These are phyloP conservation scores for Debaryomyces nepalensis DNA, from an alignment of 1,139 yeast species.

Conservation along the genomic window DNA sequence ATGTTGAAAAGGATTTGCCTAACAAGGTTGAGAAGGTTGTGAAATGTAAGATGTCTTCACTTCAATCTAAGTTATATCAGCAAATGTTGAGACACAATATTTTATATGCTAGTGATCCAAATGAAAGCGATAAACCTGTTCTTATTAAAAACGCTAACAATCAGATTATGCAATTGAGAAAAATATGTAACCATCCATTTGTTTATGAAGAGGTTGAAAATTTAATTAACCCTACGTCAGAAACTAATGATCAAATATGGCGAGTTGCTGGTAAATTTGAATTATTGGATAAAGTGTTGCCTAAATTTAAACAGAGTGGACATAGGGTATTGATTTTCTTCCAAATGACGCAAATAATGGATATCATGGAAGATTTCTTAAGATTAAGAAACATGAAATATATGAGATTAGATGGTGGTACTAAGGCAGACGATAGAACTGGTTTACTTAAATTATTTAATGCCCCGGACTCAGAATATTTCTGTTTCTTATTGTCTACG, in stretches of 20 bases:
- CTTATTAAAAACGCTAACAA: slow-evolving; percentile 86
- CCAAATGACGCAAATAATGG: slow-evolving; percentile 91
- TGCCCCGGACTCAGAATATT: slow-evolving; percentile 72
- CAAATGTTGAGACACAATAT: slow-evolving; percentile 77
- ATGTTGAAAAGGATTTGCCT: slow-evolving; percentile 95
- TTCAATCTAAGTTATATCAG: slow-evolving; percentile 79
- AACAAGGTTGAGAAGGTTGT: slow-evolving; percentile 94
- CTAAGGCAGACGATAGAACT: slow-evolving; percentile 84
- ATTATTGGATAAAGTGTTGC: slow-evolving; percentile 70
- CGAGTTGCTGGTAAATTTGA: slow-evolving; percentile 81
- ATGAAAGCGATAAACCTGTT: slow-evolving; percentile 47
- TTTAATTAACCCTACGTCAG: slow-evolving; percentile 74
- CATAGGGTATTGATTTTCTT: slow-evolving; percentile 81
- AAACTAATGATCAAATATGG: slow-evolving; percentile 76
- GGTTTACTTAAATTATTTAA: slow-evolving; percentile 69
- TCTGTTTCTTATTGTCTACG: slow-evolving; percentile 78
- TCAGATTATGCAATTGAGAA: slow-evolving; percentile 93
- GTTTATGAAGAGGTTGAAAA: slow-evolving; percentile 95
- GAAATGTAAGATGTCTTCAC: slow-evolving; percentile 90
- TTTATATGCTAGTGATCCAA: slow-evolving; percentile 61
- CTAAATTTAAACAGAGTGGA: slow-evolving; percentile 74
- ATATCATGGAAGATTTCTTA: slow-evolving; percentile 84
- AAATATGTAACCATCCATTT: slow-evolving; percentile 96
- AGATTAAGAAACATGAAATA: slow-evolving; percentile 67
- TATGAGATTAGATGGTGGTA: slow-evolving; percentile 79